Evolutionary conservation across 257 asterid genomes (phyloP), one percentile per base, ranked within the genome.

Genomic region (Przewalskia tangutica): DNA sequence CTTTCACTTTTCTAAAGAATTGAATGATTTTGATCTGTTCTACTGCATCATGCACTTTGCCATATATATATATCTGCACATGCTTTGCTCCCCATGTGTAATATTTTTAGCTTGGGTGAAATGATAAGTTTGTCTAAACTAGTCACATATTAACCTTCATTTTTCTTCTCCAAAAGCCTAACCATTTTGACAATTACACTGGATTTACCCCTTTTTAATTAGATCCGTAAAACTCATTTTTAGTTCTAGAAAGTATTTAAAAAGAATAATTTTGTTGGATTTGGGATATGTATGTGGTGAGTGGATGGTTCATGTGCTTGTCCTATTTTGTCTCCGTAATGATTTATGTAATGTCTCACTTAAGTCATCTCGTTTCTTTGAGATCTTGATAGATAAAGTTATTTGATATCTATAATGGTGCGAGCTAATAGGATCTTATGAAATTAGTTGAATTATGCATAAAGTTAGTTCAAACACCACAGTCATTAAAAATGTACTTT

Each of bases 21-120:
- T 50, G 62, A 13, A 75, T 23, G 62, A 62, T 75, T 75, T 73
- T 73, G 79, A 75, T 50, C 80, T 75, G 80, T 50, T 75, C 44
- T 75, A 50, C 62, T 75, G 62, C 62, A 50, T 50, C 38, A 75
- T 23, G 38, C 60, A 73, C 13, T 71, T 71, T 55, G 42, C 59
- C 79, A 46, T 48, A 48, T 16, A 66, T 46, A 65, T 10, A 20
- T 23, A 73, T 7, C n/a, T 75, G 80, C 80, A 75, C 80, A 75
- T 75, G 80, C 80, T 75, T 75, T 50, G 80, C 80, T 50, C 27
- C 62, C 46, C 62, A 50, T 75, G 79, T 75, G 79, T 75, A 12
- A 75, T 20, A n/a, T 48, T 27, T 75, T 27, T 12, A 27, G 46
- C 46, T 16, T 23, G 62, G 32, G 80, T 73, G 16, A 75, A 75